Percentiles rank a stretch among this genome's conserved stretches.
Evolutionary conservation across 2,329 filamentous ascomycete species (phyloP).

Genomic region (Colletotrichum sp.): DNA sequence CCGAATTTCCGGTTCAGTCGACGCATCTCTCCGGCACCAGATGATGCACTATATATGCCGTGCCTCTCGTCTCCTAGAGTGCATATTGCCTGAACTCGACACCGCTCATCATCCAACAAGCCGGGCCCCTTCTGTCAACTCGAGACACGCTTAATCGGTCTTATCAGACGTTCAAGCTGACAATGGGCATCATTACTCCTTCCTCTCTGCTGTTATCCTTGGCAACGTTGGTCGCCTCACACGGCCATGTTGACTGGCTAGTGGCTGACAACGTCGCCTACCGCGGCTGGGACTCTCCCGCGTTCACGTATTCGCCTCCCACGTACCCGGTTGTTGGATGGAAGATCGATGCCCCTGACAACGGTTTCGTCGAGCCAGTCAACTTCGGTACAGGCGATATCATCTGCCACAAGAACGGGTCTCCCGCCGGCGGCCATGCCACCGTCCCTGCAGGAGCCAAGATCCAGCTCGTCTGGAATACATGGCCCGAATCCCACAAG

Average conservation of each 20-base stretch:
- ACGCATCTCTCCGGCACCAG: background rate
- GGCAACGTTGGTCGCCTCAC: constrained; percentile 28
- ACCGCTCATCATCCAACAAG: background rate
- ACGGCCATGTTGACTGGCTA: constrained; percentile 37
- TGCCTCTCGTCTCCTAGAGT: background rate
- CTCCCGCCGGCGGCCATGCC: constrained; percentile 42
- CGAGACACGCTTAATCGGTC: background rate
- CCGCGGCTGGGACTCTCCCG: constrained; percentile 49
- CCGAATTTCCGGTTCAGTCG: background rate
- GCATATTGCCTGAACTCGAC: constrained; percentile 14
- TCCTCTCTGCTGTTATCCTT: constrained; percentile 24
- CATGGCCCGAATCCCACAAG: constrained; percentile 69
- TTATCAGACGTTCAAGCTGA: background rate
- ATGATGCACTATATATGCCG: constrained; percentile 12
- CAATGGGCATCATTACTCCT: constrained; percentile 5
- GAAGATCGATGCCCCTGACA: constrained; percentile 39
- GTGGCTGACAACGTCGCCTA: constrained; percentile 35
- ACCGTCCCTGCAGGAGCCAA: constrained; percentile 62
- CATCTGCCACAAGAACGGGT: constrained; percentile 46
- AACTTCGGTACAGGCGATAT: constrained; percentile 45
- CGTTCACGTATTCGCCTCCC: constrained; percentile 23
- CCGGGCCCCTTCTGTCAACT: background rate
- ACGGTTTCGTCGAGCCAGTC: constrained; percentile 51
- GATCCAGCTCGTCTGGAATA: constrained; percentile 66
- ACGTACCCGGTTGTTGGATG: constrained; percentile 32